Base-by-base conservation (phyloP, 1,139 yeast genomes). In the Kluyveromyces sp. region DNA sequence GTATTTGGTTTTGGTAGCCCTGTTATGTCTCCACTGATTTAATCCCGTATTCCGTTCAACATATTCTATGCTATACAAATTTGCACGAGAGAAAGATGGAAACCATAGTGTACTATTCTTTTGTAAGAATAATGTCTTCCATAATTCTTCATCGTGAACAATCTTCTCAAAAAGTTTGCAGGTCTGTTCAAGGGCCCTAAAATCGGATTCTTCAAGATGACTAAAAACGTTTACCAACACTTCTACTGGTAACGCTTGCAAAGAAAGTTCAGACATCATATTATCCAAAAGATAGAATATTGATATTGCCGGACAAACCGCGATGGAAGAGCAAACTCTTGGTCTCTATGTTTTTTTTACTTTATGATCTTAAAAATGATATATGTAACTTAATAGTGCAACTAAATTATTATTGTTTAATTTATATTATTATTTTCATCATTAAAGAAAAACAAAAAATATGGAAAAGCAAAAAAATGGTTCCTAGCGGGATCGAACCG, bases 21-120 rank as follows among this genome's bases (percentile, higher is more conserved):
- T 63, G 32, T 74, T 78, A 54, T 74, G 79, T 50, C 67, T 70
- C 87, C 88, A 81, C 48, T 66, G 71, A 47, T 71, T 71, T 30
- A 70, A 49, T 3, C 69, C 60, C 7, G 68, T 61, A 41, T 72
- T 64, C 41, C 89, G 63, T 29, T 69, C 67, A 39, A 77, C 69
- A 54, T 79, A 73, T 60, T 83, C 92, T 32, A 67, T 66, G 55
- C 78, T 72, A 76, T 81, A 83, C 41, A 65, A 64, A n/a, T 54
- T 55, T 0, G 83, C 74, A 31, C 74, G 67, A 0, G 83, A 70
- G n/a, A 77, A 65, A 1, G 83, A 73, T 3, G 88, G 80, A 59
- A 83, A 83, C 10, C 58, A 55, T 10, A 63, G 57, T 0, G 74
- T 71, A 2, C 74, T 70, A 53, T 76, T 76, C 46, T 70, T 70